Evolutionary conservation across 208 protist genomes (phyloP), one percentile per base, ranked within the genome.

Genomic region (Wallacemonas rigidus): DNA sequence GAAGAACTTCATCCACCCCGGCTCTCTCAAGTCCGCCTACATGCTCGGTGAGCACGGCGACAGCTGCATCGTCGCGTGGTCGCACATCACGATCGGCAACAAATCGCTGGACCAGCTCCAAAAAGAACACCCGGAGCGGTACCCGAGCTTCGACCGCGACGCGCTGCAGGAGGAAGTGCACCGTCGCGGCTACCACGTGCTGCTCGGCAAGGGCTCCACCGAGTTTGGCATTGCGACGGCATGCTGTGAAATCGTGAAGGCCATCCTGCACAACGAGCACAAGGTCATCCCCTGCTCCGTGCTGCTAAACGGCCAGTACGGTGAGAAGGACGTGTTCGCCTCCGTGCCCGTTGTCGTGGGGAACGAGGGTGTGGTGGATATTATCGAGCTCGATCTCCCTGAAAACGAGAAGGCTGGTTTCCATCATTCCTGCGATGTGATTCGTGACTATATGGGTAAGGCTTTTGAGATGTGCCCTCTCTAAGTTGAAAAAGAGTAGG

Each of bases 11-110:
- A 71, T 88, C 35, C 67, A 76, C 56, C 76, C 74, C 6, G 62
- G 67, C 35, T 79, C 76, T n/a, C 69, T 85, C 69, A 51, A 81
- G 51, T 80, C 82, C 2, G 79, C 79, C n/a, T 77, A 80, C 74
- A 88, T 88, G 75, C 60, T 88, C 36, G 79, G 79, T 41, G 83
- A 88, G 72, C 79, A 85, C 72, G 83, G 76, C 39, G 79, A 83
- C 74, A 79, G 72, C 70, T 77, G 80, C 65, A 80, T 88, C 53
- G 77, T 79, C 5, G 79, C 83, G 2, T 88, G 76, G 83, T 79
- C 79, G 26, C 72, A 78, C 55, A 65, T 77, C 35, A 54, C 55
- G 2, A 64, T 88, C 12, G 73, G 80, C 68, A 80, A 69, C 64
- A 82, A 80, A 70, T 63, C 71, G 40, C 73, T 88, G 15, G 77